These are phyloP conservation scores for Aschersonia sp. DNA, from an alignment of 2,329 filamentous ascomycete species.

Conservation along the genomic window DNA sequence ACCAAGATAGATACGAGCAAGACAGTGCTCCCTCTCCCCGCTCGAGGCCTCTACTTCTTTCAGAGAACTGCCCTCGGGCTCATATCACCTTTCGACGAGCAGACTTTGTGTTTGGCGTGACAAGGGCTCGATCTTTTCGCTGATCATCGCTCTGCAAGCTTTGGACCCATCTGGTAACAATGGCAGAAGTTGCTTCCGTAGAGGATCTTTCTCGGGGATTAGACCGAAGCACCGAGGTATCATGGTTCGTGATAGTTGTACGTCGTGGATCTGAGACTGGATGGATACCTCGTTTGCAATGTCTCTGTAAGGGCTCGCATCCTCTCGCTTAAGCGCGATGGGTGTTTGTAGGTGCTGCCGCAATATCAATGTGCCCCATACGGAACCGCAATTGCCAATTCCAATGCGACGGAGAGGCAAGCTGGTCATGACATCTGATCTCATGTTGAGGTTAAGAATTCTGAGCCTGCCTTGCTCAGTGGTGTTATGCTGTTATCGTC, in stretches of 20 bases:
- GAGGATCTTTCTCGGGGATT: background rate
- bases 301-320: slow-evolving; percentile 3
- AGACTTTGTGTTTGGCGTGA: slow-evolving; percentile 4
- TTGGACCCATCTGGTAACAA: slow-evolving; percentile 8
- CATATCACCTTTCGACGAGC: slow-evolving; percentile 8
- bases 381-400: slow-evolving; percentile 2
- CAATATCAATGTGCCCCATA: slow-evolving; percentile 1
- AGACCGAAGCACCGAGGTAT: slow-evolving; percentile 1
- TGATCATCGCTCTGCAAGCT: slow-evolving; percentile 13
- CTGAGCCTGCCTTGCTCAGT: too few relatives aligned
- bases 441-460: background rate
- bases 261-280: background rate
- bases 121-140: slow-evolving; percentile 13
- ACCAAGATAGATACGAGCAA: slow-evolving; percentile 35
- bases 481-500: too few relatives aligned
- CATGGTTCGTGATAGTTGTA: background rate
- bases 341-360: background rate
- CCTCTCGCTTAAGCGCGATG: slow-evolving; percentile 3
- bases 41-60: slow-evolving; percentile 7
- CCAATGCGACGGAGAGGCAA: slow-evolving; percentile 2
- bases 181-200: slow-evolving; percentile 8
- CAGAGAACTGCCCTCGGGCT: background rate
- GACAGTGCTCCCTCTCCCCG: slow-evolving; percentile 26
- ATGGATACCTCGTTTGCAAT: slow-evolving; percentile 1
- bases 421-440: background rate